Base-by-base conservation (phyloP, 306 rosid genomes). In the Rosa rugosa region DNA sequence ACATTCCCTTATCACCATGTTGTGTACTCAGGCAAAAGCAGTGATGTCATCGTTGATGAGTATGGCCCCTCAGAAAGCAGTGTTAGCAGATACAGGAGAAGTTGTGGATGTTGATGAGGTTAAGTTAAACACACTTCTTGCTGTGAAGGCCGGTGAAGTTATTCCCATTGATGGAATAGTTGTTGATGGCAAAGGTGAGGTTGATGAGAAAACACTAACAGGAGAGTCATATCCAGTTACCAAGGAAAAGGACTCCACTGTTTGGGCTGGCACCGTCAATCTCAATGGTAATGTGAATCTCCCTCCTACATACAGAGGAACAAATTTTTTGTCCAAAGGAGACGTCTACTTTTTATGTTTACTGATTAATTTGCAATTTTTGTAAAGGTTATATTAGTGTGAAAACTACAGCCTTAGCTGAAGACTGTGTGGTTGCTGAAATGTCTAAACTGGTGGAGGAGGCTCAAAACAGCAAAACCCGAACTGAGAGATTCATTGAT, bases 361-460 rank as follows among this genome's bases (percentile, higher is more conserved):
- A 41, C 71, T 75, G 78, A 83, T 22, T 20, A 53, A 20, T 5
- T 51, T 75, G 81, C 65, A 11, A 71, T 60, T 80, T 62, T 78
- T 53, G 14, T 83, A 14, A 8, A 96, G 99, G 99, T 51, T 96
- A 91, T 79, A 64, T 96, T 51, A 85, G 88, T 84, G 96, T 96
- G n/a, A 96, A 89, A 79, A 96, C 99, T 70, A 88, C 92, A 67
- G 87, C 98, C 44, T 82, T 91, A 44, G 91, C 97, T 38, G 97
- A 96, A 82, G 99, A 96, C 41, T 91, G 96, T 81, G 91, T 91
- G 72, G 97, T 96, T 84, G 93, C 99, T 73, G 93, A 96, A 87
- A 93, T 96, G 99, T 89, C 92, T 22, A 93, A 86, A 87, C 96
- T 96, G 49, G 99, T 96, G 3, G 98, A 96, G 89, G 98, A 91